phyloP scores from a whole-genome alignment of 768 basidiomycete genomes.

The Trametes gibbosa region DNA sequence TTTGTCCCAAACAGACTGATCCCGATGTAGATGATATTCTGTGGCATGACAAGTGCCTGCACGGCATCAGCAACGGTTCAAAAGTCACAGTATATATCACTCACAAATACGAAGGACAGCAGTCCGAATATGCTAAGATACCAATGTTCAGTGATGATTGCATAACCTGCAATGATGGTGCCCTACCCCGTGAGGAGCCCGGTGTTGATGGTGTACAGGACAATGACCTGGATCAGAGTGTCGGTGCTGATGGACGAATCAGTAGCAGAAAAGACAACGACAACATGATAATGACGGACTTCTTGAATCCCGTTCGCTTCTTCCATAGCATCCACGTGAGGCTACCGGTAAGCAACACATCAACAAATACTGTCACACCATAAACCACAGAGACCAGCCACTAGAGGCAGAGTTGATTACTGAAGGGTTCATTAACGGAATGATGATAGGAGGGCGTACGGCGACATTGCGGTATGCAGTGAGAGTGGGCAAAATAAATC shows the following conservation, averaged over 20 bases:
- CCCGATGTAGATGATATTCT: conserved; percentile 2
- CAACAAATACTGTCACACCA: not conserved
- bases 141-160: not conserved
- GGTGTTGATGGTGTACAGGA: not conserved
- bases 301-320: not conserved
- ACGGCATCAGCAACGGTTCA: not conserved
- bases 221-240: not conserved
- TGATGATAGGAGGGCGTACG: not conserved
- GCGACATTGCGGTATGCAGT: not conserved
- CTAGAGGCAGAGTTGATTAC: not conserved
- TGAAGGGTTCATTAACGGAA: not conserved
- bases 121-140: not conserved
- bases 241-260: not conserved
- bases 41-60: not conserved
- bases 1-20: not conserved
- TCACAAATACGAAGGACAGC: not conserved
- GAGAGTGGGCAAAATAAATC: not conserved
- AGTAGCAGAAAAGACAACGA: too few species aligned
- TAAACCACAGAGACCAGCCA: not conserved
- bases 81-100: not conserved
- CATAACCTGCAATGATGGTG: too few species aligned
- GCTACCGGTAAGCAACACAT: not conserved
- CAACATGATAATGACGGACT: not conserved
- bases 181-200: not conserved
- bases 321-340: not conserved